phyloP scores from a whole-genome alignment of 1,284 basidiomycete species.

The Cutaneotrichosporon sp. region DNA sequence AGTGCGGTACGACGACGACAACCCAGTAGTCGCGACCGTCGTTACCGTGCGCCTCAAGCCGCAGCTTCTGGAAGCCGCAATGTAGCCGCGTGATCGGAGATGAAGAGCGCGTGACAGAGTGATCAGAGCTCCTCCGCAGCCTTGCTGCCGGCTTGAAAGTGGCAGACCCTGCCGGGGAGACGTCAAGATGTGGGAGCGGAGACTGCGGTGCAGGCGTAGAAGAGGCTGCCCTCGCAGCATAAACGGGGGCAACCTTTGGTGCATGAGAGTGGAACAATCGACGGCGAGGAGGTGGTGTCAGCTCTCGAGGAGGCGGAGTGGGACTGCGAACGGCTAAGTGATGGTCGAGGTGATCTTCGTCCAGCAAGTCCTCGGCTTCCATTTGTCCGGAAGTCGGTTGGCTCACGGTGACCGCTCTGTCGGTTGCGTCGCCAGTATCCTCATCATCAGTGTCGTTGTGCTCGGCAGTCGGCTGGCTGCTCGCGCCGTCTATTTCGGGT shows the following conservation, averaged over 20 bases:
- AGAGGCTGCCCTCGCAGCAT: neutral
- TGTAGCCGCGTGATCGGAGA: neutral
- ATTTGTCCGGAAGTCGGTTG: neutral
- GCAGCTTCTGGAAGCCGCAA: neutral
- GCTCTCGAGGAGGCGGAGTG: neutral
- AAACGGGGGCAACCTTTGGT: neutral
- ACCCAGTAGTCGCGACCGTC: neutral
- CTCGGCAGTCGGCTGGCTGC: neutral
- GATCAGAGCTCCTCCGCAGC: neutral
- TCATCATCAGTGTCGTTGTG: neutral
- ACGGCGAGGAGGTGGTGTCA: neutral
- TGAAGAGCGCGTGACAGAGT: neutral
- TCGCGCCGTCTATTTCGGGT: neutral
- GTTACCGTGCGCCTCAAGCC: neutral
- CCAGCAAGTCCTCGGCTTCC: neutral
- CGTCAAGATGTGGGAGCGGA: too few species aligned
- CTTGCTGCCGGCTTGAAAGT: neutral
- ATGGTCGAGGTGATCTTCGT: neutral
- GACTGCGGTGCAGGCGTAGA: too few species aligned
- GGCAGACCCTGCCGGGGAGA: neutral
- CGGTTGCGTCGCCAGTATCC: neutral
- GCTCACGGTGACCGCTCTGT: neutral
- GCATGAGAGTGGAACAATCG: constrained; percentile 3
- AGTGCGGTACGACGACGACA: neutral
- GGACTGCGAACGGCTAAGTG: neutral